Conservation (phyloP, 768 basidiomycete genomes). For the Mycena chlorophos region DNA sequence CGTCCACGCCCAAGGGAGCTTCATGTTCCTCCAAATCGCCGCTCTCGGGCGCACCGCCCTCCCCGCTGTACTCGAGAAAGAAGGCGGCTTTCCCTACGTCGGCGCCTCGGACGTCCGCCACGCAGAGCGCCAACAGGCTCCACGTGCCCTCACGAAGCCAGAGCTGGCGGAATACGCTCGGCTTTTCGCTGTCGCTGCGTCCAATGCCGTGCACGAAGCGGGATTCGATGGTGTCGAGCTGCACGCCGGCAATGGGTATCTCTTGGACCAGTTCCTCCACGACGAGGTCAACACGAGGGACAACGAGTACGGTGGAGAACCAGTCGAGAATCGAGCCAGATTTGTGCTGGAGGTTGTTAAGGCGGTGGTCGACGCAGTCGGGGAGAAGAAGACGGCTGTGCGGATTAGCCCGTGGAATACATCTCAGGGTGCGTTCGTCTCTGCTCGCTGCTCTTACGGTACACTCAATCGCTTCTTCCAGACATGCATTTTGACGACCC, state of each 20-base stretch:
- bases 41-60: conserved; percentile 43
- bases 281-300: conserved; percentile 41
- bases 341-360: conserved; percentile 48
- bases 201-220: conserved; percentile 44
- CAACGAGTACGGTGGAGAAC: conserved; percentile 25
- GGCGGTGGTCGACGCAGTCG: conserved; percentile 44
- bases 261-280: conserved; percentile 51
- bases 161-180: conserved; percentile 43
- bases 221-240: conserved; percentile 62
- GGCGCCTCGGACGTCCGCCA: conserved; percentile 27
- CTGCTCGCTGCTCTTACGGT: conserved; percentile 13
- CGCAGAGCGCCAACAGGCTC: conserved; percentile 17
- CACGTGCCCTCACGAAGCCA: conserved; percentile 34
- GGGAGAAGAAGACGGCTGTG: conserved; percentile 42
- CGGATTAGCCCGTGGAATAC: conserved; percentile 43
- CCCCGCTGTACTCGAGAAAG: conserved; percentile 23
- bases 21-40: conserved; percentile 51
- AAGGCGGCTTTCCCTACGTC: conserved; percentile 31
- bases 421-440: conserved; percentile 25
- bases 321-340: conserved; percentile 46
- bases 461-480: conserved; percentile 25
- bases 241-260: conserved; percentile 32
- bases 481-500: conserved; percentile 45
- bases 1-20: conserved; percentile 27
- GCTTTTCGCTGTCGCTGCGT: conserved; percentile 46